These are phyloP conservation scores for Avena sativa DNA, from an alignment of 176 grass and related monocot genomes.

Conservation along the genomic window DNA sequence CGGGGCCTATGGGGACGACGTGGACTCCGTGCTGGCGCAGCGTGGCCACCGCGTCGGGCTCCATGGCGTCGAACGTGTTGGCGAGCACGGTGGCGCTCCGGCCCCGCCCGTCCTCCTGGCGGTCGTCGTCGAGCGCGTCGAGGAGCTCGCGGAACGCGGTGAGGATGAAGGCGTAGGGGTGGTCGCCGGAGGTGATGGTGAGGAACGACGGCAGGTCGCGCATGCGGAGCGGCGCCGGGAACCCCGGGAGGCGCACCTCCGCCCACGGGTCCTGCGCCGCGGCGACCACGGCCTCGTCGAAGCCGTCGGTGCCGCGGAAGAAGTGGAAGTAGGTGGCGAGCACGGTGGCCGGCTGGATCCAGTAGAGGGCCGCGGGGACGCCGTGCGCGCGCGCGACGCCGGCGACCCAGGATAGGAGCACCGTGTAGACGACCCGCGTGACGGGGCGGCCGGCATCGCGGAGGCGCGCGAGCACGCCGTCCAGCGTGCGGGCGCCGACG, in stretches of 20 bases:
- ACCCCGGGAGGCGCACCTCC: slow-evolving; percentile 40
- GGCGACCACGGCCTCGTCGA: slow-evolving; percentile 39
- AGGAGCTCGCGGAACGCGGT: slow-evolving; percentile 40
- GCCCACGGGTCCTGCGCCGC: slow-evolving; percentile 38
- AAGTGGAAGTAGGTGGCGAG: slow-evolving; percentile 63
- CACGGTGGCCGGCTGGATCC: slow-evolving; percentile 68
- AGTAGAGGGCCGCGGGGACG: slow-evolving; percentile 54
- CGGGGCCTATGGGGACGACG: slow-evolving; percentile 61
- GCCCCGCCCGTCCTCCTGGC: slow-evolving; percentile 2
- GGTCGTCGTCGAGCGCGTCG: slow-evolving; percentile 3
- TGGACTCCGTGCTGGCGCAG: slow-evolving; percentile 42
- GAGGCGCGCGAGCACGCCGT: slow-evolving; percentile 38
- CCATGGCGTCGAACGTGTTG: slow-evolving; percentile 75
- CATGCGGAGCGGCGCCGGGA: slow-evolving; percentile 48
- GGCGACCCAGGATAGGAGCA: slow-evolving; percentile 60
- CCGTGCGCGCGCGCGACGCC: slow-evolving; percentile 42
- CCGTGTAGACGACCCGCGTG: slow-evolving; percentile 53
- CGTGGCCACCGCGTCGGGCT: slow-evolving; percentile 47
- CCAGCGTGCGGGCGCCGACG: slow-evolving; percentile 42
- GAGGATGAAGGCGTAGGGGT: slow-evolving; percentile 38
- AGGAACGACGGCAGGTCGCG: slow-evolving; percentile 69
- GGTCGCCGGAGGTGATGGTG: slow-evolving; percentile 32
- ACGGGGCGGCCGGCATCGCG: slow-evolving; percentile 37
- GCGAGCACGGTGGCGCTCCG: slow-evolving; percentile 51
- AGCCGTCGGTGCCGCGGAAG: slow-evolving; percentile 53